Conservation (phyloP, 1,284 basidiomycete genomes). For the Gomphus sp. region DNA sequence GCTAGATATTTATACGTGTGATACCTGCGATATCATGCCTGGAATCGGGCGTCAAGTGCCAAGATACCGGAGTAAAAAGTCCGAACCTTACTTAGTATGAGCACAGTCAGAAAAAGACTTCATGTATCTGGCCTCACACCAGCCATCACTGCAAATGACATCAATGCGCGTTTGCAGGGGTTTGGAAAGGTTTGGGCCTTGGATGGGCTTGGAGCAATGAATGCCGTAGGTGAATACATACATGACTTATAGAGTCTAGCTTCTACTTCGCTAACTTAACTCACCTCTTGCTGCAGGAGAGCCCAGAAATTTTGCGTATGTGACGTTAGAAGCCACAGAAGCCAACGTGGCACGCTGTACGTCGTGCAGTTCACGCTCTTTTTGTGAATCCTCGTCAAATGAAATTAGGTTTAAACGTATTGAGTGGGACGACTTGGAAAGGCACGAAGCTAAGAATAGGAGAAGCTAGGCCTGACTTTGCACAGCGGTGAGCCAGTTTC, state of each 20-base stretch:
- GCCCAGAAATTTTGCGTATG: slow-evolving; percentile 61
- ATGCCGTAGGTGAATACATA: slow-evolving; percentile 40
- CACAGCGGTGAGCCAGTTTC: slow-evolving; percentile 38
- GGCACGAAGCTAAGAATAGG: slow-evolving; percentile 73
- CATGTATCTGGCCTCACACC: slow-evolving; percentile 70
- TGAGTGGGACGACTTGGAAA: slow-evolving; percentile 77
- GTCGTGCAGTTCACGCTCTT: slow-evolving; percentile 18
- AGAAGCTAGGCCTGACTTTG: slow-evolving; percentile 66
- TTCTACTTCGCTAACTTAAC: not conserved
- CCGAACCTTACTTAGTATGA: too few species aligned
- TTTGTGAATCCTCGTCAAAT: not conserved
- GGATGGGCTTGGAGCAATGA: slow-evolving; percentile 56
- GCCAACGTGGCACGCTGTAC: slow-evolving; percentile 55
- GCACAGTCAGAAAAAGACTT: slow-evolving; percentile 37
- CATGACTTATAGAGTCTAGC: not conserved
- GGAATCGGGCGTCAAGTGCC: too few species aligned
- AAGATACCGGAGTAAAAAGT: too few species aligned
- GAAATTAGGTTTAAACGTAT: slow-evolving; percentile 51
- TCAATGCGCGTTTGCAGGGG: slow-evolving; percentile 46
- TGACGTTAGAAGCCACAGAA: slow-evolving; percentile 59
- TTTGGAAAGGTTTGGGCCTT: slow-evolving; percentile 61
- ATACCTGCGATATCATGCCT: too few species aligned
- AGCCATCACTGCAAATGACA: slow-evolving; percentile 46
- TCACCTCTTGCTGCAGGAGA: slow-evolving; percentile 18
- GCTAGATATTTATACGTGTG: too few species aligned